Base-by-base conservation (phyloP, 2,329 filamentous ascomycete species). In the Alternaria metachromatica region DNA sequence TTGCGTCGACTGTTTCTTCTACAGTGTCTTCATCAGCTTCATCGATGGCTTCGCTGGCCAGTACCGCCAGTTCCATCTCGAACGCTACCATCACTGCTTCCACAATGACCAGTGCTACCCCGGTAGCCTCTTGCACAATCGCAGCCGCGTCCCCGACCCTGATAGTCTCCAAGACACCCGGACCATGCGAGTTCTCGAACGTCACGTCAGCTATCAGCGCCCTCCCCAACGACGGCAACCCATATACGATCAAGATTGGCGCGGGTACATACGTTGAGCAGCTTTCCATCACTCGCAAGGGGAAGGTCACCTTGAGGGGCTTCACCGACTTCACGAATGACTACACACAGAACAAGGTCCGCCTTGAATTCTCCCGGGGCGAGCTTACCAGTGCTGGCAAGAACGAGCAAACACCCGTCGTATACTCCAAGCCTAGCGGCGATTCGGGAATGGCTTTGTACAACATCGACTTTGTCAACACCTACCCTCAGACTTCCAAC, bases 161-260 rank as follows among this genome's bases (percentile, higher is more conserved):
- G 1, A 74, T 69, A 3, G 76, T 60, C 59, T 82, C 28, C 67
- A 71, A 68, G 41, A 60, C 25, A 8, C 68, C 80, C 3, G 72
- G 71, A 3, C 26, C 58, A 10, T 78, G 78, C 13, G 77, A 84
- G 37, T 85, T 82, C 60, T 68, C 73, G 20, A 82, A 79, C 6
- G 78, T 85, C 2, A 77, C 80, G 4, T 80, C 82, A 13, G 84
- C 84, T 7, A 76, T 85, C 20, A 78, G 77, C 12, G 82, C 82
- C 10, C 72, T 85, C 10, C 81, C 82, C 11, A 80, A 77, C 50
- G 80, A 83, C 53, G 75, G 77, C 41, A 73, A 80, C 30, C 69
- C 77, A 11, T 80, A 83, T 61, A 80, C 77, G 7, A 82, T 84
- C 50, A 75, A 76, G 54, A 78, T 84, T 63, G 73, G 76, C 45